Conservation (phyloP, 2,329 filamentous ascomycete genomes). For the Pseudogymnoascus sp. region DNA sequence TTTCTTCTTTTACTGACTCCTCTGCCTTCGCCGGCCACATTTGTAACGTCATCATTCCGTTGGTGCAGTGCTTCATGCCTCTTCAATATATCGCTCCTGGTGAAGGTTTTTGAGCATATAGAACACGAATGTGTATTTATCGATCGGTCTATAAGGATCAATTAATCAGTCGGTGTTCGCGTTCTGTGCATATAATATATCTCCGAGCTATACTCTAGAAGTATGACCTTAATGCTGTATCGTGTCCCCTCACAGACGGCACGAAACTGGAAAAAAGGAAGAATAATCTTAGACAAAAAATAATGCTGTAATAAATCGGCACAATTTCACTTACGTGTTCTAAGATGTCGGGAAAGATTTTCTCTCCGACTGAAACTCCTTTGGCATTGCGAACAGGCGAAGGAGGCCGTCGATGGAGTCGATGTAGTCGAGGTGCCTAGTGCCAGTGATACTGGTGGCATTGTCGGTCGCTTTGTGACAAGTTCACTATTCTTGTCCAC, state of each 20-base stretch:
- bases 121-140: slow-evolving; percentile 16
- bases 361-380: slow-evolving; percentile 21
- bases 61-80: slow-evolving; percentile 20
- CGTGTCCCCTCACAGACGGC: slow-evolving; percentile 7
- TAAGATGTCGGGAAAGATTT: slow-evolving; percentile 21
- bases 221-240: not conserved
- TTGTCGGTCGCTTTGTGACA: not conserved
- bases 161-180: not conserved
- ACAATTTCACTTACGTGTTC: slow-evolving; percentile 15
- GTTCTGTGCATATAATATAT: not conserved
- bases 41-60: not conserved
- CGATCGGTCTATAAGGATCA: not conserved
- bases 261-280: slow-evolving; percentile 11
- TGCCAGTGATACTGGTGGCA: not conserved
- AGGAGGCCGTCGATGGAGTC: not conserved
- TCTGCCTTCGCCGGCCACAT: not conserved
- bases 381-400: slow-evolving; percentile 16
- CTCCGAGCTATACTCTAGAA: not conserved
- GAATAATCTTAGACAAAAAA: not conserved
- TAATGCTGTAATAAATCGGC: not conserved
- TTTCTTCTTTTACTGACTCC: not conserved
- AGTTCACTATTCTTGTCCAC: not conserved
- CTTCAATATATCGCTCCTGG: slow-evolving; percentile 20
- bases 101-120: slow-evolving; percentile 21
- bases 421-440: not conserved